Evolutionary conservation across 805 yeast genomes (phyloP).

Genomic region (Starmerella riodocensis): DNA sequence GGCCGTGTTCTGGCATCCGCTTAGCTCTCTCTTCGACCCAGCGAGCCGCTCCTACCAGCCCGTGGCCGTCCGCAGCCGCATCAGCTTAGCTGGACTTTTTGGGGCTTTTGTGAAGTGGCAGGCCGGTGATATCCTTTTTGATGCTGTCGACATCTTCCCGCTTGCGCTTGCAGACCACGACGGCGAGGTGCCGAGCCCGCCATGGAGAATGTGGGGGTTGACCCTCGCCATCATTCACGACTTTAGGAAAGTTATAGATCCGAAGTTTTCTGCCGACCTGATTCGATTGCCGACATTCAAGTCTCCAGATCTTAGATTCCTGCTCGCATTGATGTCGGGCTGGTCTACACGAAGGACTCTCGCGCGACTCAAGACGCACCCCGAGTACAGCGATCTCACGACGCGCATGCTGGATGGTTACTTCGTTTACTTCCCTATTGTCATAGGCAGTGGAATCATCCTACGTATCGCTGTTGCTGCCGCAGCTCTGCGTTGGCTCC

Average conservation of each 20-base stretch:
- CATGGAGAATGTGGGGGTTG: slow-evolving; percentile 30
- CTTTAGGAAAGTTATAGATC: slow-evolving; percentile 22
- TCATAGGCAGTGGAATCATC: slow-evolving; percentile 11
- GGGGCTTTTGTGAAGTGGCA: slow-evolving; percentile 9
- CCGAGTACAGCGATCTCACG: slow-evolving; percentile 20
- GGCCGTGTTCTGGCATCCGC: slow-evolving; percentile 29
- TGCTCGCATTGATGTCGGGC: slow-evolving; percentile 13
- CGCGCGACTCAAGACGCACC: slow-evolving; percentile 1
- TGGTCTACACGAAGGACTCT: slow-evolving; percentile 4
- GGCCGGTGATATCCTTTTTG: slow-evolving; percentile 25
- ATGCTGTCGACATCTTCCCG: slow-evolving; percentile 21
- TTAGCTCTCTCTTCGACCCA: slow-evolving; percentile 20
- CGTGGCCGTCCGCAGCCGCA: slow-evolving; percentile 22
- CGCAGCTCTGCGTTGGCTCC: neutral
- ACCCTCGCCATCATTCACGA: slow-evolving; percentile 28
- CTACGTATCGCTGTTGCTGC: neutral
- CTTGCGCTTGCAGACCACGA: neutral
- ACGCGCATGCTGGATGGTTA: slow-evolving; percentile 22
- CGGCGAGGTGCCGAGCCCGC: slow-evolving; percentile 14
- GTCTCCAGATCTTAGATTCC: slow-evolving; percentile 22
- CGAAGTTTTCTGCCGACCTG: slow-evolving; percentile 10
- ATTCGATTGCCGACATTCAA: slow-evolving; percentile 21
- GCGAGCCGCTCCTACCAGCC: slow-evolving; percentile 11
- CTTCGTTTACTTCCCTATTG: slow-evolving; percentile 19
- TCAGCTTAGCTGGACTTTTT: slow-evolving; percentile 16